These are phyloP conservation scores for Aphanocladium album DNA, from an alignment of 2,329 filamentous ascomycete genomes.

Conservation along the genomic window DNA sequence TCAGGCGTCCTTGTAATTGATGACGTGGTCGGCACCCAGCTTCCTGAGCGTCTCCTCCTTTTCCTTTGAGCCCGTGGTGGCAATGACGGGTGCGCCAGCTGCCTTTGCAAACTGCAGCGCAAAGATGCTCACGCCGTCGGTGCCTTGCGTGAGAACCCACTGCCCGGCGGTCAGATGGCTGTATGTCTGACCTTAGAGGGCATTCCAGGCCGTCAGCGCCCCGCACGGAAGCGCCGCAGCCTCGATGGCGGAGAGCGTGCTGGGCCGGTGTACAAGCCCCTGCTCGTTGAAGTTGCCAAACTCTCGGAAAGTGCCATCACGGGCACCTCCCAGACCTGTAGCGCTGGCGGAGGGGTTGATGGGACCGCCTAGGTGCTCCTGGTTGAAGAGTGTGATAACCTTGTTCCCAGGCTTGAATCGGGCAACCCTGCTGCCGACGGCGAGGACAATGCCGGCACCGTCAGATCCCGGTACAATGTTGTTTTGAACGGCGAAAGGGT, in stretches of 20 bases:
- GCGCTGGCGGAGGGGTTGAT: constrained; percentile 27
- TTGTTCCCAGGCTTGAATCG: constrained; percentile 48
- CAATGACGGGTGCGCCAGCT: constrained; percentile 43
- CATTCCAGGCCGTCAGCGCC: constrained; percentile 61
- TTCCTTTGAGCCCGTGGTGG: constrained; percentile 41
- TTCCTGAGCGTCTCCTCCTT: constrained; percentile 39
- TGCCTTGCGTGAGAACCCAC: constrained; percentile 63
- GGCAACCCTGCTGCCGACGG: constrained; percentile 44
- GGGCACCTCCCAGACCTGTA: constrained; percentile 61
- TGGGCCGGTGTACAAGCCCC: constrained; percentile 61
- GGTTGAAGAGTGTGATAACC: constrained; percentile 58
- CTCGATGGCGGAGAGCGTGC: constrained; percentile 47
- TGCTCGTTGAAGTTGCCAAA: constrained; percentile 63
- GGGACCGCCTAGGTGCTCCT: constrained; percentile 44
- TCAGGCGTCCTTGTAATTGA: constrained; percentile 44
- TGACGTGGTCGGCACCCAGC: constrained; percentile 45
- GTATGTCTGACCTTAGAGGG: constrained; percentile 51
- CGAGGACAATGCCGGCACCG: constrained; percentile 48
- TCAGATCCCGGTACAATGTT: constrained; percentile 48
- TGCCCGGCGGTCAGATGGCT: constrained; percentile 46
- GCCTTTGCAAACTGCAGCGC: constrained; percentile 55
- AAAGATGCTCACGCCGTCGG: constrained; percentile 63
- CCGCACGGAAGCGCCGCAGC: constrained; percentile 56
- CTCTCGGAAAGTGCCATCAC: constrained; percentile 64
- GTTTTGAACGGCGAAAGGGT: constrained; percentile 37